Evolutionary conservation across 2,329 filamentous ascomycete genomes (phyloP).

Genomic region (Thelonectria discophora): DNA sequence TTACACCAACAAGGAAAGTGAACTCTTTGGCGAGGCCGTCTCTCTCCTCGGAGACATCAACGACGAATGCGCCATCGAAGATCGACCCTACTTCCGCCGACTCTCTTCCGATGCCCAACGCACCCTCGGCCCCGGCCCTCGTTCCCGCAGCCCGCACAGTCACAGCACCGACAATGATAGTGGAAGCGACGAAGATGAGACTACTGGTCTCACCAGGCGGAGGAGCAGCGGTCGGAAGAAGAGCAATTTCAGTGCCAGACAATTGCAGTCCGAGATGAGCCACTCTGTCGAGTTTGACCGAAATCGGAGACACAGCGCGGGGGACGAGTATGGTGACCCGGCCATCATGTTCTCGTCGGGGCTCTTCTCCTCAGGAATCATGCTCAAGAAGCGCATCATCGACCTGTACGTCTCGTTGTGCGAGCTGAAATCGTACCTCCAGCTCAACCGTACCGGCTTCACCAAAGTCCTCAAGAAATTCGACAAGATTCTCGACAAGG

Average conservation of each 20-base stretch:
- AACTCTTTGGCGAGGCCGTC: conserved; percentile 83
- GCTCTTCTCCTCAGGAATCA: conserved; percentile 74
- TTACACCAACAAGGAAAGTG: conserved; percentile 87
- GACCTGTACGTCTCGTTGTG: conserved; percentile 90
- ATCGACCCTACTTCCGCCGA: conserved; percentile 48
- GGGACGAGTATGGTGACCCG: conserved; percentile 83
- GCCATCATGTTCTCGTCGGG: conserved; percentile 71
- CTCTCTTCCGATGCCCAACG: conserved; percentile 38
- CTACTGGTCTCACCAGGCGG: conserved; percentile 60
- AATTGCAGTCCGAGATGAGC: conserved; percentile 62
- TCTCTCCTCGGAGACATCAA: conserved; percentile 79
- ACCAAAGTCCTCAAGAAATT: conserved; percentile 98
- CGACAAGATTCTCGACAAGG: conserved; percentile 91
- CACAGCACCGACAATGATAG: conserved; percentile 65
- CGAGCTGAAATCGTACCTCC: conserved; percentile 94
- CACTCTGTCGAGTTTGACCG: conserved; percentile 68
- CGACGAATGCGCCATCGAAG: conserved; percentile 64
- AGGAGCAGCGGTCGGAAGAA: conserved; percentile 53
- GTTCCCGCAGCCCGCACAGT: conserved; percentile 52
- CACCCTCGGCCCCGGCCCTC: conserved; percentile 30
- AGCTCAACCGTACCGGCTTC: conserved; percentile 97
- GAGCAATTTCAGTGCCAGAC: conserved; percentile 49
- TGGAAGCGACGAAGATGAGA: conserved; percentile 71
- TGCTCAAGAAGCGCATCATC: conserved; percentile 90
- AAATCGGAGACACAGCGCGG: conserved; percentile 71